Evolutionary conservation across 2,329 filamentous ascomycete genomes (phyloP).

Genomic region (Neofusicoccum sp.): DNA sequence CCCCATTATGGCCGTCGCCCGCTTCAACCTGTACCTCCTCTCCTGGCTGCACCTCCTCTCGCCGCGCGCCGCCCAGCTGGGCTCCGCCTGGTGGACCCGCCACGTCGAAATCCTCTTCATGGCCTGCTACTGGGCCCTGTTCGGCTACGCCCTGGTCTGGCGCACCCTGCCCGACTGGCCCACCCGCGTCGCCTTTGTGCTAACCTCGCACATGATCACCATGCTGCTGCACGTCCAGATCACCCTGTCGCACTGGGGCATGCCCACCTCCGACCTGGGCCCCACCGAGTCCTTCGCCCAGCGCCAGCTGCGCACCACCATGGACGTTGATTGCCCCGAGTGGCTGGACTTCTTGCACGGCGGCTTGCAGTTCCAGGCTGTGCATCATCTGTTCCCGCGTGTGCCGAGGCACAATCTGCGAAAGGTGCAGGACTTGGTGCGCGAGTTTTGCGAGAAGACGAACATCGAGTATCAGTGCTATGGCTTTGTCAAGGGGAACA

Average conservation of each 20-base stretch:
- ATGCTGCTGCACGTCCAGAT: slow-evolving; percentile 87
- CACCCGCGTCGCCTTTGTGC: slow-evolving; percentile 71
- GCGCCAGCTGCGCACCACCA: slow-evolving; percentile 88
- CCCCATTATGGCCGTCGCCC: slow-evolving; percentile 74
- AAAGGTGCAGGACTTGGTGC: slow-evolving; percentile 71
- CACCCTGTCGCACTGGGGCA: slow-evolving; percentile 88
- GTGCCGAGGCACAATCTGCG: slow-evolving; percentile 85
- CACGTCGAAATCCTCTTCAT: slow-evolving; percentile 79
- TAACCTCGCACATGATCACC: slow-evolving; percentile 79
- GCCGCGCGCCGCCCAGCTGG: slow-evolving; percentile 71
- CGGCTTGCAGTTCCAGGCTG: slow-evolving; percentile 85
- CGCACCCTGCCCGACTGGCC: slow-evolving; percentile 68
- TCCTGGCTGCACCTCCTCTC: slow-evolving; percentile 77
- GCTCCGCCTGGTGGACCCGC: slow-evolving; percentile 80
- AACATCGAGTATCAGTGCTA: slow-evolving; percentile 84
- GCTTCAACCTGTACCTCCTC: slow-evolving; percentile 84
- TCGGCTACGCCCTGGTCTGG: slow-evolving; percentile 81
- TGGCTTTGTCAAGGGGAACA: slow-evolving; percentile 82
- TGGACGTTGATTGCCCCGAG: slow-evolving; percentile 85
- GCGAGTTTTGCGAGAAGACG: slow-evolving; percentile 80
- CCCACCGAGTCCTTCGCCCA: slow-evolving; percentile 85
- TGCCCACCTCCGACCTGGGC: slow-evolving; percentile 87
- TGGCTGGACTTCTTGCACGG: slow-evolving; percentile 92
- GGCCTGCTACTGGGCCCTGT: slow-evolving; percentile 83
- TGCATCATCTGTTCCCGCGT: slow-evolving; percentile 83